Evolutionary conservation across 2,329 filamentous ascomycete genomes (phyloP), one percentile per base, ranked within the genome.

Genomic region (Fusarium sp.): DNA sequence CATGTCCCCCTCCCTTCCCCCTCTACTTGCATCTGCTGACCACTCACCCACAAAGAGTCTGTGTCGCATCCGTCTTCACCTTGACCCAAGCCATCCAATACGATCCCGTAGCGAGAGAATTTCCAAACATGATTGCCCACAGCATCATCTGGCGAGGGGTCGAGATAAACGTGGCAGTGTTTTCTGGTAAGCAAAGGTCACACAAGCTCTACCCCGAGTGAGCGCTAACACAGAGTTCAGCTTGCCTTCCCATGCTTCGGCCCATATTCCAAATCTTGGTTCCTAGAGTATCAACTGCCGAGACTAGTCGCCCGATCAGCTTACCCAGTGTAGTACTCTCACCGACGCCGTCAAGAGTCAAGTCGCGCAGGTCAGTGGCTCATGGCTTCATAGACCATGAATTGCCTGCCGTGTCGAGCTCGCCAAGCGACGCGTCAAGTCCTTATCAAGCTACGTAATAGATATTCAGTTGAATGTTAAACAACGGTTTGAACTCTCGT

Each of bases 61-160:
- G 78, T 29, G 46, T 77, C 27, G 79, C 78, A 5, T 77, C 76
- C 1, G 61, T 77, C 6, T 74, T 78, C 35, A 66, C 74, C 2
- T 63, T 80, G 17, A 56, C 74, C 29, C 55, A 76, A 11, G 74
- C 74, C 1, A 66, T 66, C 9, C 56, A 62, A 5, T 75, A 75
- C 33, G 44, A 77, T 36, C 33, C 67, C 6, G 51, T 40, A 11
- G 71, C 74, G 4, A 58, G 22, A 2, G 72, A 79, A 20, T 57
- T 78, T 31, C 72, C 77, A 5, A 74, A 73, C 27, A 71, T 77
- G 9, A 61, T 75, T 24, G 71, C 72, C 22, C 42, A 72, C 24
- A 77, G 77, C 36, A 69, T 76, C 16, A 61, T 75, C 4, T 79
- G 78, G 78, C 73, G 71, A 10, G 69, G 66, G 1, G 77, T 78